These are phyloP conservation scores for Cercospora sp. DNA, from an alignment of 2,329 filamentous ascomycete species.

Conservation along the genomic window DNA sequence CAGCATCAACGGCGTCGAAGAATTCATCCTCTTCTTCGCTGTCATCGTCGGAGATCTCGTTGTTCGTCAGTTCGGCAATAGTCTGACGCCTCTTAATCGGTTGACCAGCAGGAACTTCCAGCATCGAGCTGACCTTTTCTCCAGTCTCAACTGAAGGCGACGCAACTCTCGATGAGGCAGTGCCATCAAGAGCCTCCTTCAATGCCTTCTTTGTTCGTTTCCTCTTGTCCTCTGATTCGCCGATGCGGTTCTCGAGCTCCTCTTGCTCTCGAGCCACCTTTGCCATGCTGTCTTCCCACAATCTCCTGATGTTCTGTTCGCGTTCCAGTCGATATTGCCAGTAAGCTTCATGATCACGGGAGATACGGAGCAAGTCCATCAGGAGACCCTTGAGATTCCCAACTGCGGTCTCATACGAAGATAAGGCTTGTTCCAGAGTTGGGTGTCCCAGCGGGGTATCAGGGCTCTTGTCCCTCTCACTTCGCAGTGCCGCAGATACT, in stretches of 20 bases:
- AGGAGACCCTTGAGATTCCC: slow-evolving; percentile 82
- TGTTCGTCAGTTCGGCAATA: slow-evolving; percentile 68
- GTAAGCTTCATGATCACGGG: slow-evolving; percentile 88
- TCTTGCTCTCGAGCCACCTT: slow-evolving; percentile 94
- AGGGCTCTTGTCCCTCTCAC: slow-evolving; percentile 70
- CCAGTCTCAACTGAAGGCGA: slow-evolving; percentile 19
- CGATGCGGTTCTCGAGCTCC: slow-evolving; percentile 80
- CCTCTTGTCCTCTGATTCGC: slow-evolving; percentile 86
- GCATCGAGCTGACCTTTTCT: slow-evolving; percentile 18
- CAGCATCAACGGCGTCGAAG: slow-evolving; percentile 93
- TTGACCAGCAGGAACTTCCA: slow-evolving; percentile 29
- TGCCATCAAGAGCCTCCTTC: slow-evolving; percentile 74
- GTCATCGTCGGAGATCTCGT: slow-evolving; percentile 71
- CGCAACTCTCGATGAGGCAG: slow-evolving; percentile 18
- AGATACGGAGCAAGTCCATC: slow-evolving; percentile 85
- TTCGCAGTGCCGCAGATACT: slow-evolving; percentile 78
- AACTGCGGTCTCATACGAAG: slow-evolving; percentile 86
- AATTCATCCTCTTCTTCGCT: slow-evolving; percentile 91
- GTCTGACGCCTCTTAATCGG: slow-evolving; percentile 60
- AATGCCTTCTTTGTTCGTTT: slow-evolving; percentile 86
- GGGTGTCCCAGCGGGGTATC: slow-evolving; percentile 72
- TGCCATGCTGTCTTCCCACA: slow-evolving; percentile 99
- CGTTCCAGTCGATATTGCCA: slow-evolving; percentile 95
- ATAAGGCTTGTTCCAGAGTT: slow-evolving; percentile 72
- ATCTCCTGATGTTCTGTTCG: slow-evolving; percentile 84